A percentile compares a stretch with the other conserved stretches of the same genome.
These are phyloP conservation scores for Saccharomycopsis olivae DNA, from an alignment of 805 yeast species.

Conservation along the genomic window DNA sequence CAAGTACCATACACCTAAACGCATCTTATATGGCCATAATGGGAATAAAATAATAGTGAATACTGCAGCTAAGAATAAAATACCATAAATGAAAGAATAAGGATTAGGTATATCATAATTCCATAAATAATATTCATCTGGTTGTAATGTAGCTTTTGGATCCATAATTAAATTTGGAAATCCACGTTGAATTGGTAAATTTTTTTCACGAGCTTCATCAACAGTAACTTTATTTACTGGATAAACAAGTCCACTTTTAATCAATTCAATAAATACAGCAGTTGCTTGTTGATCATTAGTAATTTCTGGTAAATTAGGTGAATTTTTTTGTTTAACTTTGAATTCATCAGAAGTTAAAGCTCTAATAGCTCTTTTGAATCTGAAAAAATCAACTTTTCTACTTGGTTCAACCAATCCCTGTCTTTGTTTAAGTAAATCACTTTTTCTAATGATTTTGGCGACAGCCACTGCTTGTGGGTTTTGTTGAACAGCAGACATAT, in stretches of 20 bases:
- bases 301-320: slow-evolving; percentile 39
- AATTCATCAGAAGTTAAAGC: slow-evolving; percentile 71
- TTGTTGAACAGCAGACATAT: slow-evolving; percentile 14
- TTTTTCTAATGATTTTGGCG: slow-evolving; percentile 60
- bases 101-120: slow-evolving; percentile 64
- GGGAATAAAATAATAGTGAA: slow-evolving; percentile 73
- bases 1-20: slow-evolving; percentile 82
- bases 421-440: slow-evolving; percentile 65
- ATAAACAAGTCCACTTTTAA: slow-evolving; percentile 60
- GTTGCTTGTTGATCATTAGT: slow-evolving; percentile 45
- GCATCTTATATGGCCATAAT: slow-evolving; percentile 87
- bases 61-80: slow-evolving; percentile 53
- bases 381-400: slow-evolving; percentile 69
- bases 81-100: slow-evolving; percentile 41
- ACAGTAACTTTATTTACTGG: slow-evolving; percentile 71
- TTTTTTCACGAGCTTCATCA: slow-evolving; percentile 49
- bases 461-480: slow-evolving; percentile 54
- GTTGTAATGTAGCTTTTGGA: slow-evolving; percentile 47
- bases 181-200: slow-evolving; percentile 36
- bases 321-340: slow-evolving; percentile 37
- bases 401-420: slow-evolving; percentile 54
- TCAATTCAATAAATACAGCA: slow-evolving; percentile 52
- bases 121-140: slow-evolving; percentile 79
- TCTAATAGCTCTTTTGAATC: slow-evolving; percentile 73
- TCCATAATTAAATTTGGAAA: slow-evolving; percentile 49